A percentile compares a stretch with the other conserved stretches of the same genome.
phyloP scores from a whole-genome alignment of 441 rosid species.

The Flueggea neowawraea region DNA sequence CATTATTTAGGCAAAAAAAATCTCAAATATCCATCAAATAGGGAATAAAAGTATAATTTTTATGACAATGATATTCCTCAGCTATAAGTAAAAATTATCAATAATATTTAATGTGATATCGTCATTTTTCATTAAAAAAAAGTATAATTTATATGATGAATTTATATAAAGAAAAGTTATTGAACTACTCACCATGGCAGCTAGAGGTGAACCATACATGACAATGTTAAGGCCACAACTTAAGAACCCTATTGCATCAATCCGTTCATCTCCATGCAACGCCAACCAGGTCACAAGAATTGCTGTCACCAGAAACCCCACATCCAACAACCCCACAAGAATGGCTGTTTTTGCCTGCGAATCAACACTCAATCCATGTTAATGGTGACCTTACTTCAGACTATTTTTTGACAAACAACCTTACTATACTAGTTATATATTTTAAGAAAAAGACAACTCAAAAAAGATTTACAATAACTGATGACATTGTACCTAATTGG shows the following conservation, averaged over 20 bases:
- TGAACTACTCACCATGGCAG: conserved; percentile 61
- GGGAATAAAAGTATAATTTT: too few relatives aligned
- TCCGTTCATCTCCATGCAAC: conserved; percentile 45
- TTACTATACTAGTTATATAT: too few relatives aligned
- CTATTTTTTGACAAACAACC: too few relatives aligned
- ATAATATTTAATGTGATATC: too few relatives aligned
- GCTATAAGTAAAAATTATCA: too few relatives aligned
- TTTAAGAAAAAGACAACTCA: too few relatives aligned
- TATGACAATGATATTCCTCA: too few relatives aligned
- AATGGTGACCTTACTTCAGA: background rate
- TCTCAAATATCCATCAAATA: too few relatives aligned
- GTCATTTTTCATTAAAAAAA: too few relatives aligned
- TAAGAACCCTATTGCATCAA: conserved; percentile 51
- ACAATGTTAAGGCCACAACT: conserved; percentile 63
- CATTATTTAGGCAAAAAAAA: background rate
- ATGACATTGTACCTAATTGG: too few relatives aligned
- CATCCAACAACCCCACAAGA: conserved; percentile 49
- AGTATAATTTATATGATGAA: too few relatives aligned
- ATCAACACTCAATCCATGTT: background rate
- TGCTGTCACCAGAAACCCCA: conserved; percentile 49
- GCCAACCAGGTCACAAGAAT: conserved; percentile 39
- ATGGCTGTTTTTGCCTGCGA: conserved; percentile 49
- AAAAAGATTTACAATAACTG: too few relatives aligned
- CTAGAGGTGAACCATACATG: conserved; percentile 88
- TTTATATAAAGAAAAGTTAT: background rate